Conservation (phyloP, 148 eudicot genomes). For the Amaranthus hypochondriacus region DNA sequence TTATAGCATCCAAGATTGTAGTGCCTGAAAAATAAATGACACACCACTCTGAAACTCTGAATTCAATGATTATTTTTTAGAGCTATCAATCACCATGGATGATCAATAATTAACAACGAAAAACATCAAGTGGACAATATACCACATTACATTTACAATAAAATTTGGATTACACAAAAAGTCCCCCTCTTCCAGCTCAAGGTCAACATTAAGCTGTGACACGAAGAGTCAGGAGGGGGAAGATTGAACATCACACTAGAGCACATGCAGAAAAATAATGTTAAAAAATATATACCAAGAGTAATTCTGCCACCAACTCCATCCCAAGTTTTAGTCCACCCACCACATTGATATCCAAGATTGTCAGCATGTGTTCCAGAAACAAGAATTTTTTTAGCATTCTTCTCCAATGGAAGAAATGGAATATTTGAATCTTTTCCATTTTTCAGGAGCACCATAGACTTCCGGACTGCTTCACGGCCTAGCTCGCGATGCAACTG, state of each 20-base stretch:
- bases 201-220: too few relatives aligned
- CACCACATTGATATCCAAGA: constrained; percentile 98
- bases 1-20: constrained; percentile 78
- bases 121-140: background rate
- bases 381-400: constrained; percentile 68
- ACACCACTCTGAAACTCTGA: constrained; percentile 10
- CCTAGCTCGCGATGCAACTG: constrained; percentile 90
- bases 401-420: constrained; percentile 67
- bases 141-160: background rate
- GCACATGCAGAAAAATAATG: background rate
- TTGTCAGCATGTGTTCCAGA: constrained; percentile 94
- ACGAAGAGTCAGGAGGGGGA: too few relatives aligned
- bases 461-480: constrained; percentile 92
- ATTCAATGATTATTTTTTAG: background rate
- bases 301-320: constrained; percentile 86
- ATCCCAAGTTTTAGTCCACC: constrained; percentile 82
- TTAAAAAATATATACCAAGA: constrained; percentile 49
- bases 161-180: background rate
- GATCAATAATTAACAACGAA: background rate
- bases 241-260: background rate
- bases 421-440: constrained; percentile 66
- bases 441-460: constrained; percentile 82
- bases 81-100: background rate
- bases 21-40: constrained; percentile 46
- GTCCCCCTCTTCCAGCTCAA: too few relatives aligned